Conservation (phyloP, 2,329 filamentous ascomycete genomes). For the Ophiostoma novo-ulmi region DNA sequence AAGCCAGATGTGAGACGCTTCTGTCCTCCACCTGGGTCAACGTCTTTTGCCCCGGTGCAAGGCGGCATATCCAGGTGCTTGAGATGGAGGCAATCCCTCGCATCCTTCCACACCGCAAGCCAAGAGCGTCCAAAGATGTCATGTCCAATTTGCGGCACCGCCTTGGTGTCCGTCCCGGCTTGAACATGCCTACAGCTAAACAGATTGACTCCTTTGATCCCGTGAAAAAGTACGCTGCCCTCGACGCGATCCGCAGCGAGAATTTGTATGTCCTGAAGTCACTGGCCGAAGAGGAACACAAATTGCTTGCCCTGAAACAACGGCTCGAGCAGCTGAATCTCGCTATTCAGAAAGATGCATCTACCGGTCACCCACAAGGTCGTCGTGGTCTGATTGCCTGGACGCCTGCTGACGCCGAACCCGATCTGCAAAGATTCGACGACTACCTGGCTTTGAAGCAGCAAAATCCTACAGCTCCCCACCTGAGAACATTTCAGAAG, state of each 20-base stretch:
- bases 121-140: neutral
- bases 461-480: neutral
- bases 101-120: neutral
- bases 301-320: neutral
- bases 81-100: constrained; percentile 8
- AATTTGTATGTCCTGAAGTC: neutral
- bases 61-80: neutral
- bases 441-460: constrained; percentile 15
- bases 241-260: constrained; percentile 14
- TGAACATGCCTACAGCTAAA: constrained; percentile 6
- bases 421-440: neutral
- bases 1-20: constrained; percentile 2
- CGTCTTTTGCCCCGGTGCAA: constrained; percentile 18
- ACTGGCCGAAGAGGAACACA: constrained; percentile 11
- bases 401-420: neutral
- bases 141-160: constrained; percentile 13
- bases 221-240: neutral
- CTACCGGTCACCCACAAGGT: neutral
- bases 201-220: constrained; percentile 8
- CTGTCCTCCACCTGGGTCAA: constrained; percentile 16
- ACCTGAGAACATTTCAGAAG: constrained; percentile 13
- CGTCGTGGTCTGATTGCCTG: constrained; percentile 11
- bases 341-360: constrained; percentile 1
- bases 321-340: constrained; percentile 7
- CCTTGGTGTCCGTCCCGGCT: constrained; percentile 10